Evolutionary conservation across 441 rosid genomes (phyloP).

Genomic region (Erodium trifolium): DNA sequence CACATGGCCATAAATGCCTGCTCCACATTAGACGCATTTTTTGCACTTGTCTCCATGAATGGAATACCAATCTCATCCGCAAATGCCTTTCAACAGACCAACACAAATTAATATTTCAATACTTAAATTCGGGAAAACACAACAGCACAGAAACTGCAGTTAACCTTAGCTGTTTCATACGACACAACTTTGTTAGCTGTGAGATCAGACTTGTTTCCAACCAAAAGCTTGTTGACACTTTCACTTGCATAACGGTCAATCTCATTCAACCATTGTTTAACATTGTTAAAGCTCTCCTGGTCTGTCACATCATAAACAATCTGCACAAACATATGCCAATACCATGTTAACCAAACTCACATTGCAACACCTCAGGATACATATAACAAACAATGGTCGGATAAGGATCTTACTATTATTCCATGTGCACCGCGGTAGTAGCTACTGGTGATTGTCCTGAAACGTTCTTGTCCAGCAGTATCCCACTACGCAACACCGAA

Average conservation of each 20-base stretch:
- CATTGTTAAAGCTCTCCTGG: slow-evolving; percentile 78
- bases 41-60: slow-evolving; percentile 32
- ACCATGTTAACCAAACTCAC: background rate
- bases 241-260: slow-evolving; percentile 83
- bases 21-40: slow-evolving; percentile 54
- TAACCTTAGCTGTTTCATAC: slow-evolving; percentile 65
- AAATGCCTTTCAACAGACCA: slow-evolving; percentile 39
- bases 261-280: slow-evolving; percentile 76
- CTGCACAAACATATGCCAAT: slow-evolving; percentile 20
- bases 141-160: background rate
- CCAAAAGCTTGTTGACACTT: slow-evolving; percentile 75
- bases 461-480: slow-evolving; percentile 71
- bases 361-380: background rate
- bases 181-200: slow-evolving; percentile 66
- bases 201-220: slow-evolving; percentile 74
- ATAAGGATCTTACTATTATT: slow-evolving; percentile 33
- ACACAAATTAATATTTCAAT: too few species aligned
- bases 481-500: slow-evolving; percentile 42
- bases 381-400: background rate
- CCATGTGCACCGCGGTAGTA: slow-evolving; percentile 75
- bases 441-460: slow-evolving; percentile 66
- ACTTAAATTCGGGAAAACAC: background rate
- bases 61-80: slow-evolving; percentile 71
- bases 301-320: slow-evolving; percentile 79
- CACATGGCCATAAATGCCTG: slow-evolving; percentile 89